A percentile compares a stretch with the other conserved stretches of the same genome.
These are phyloP conservation scores for Fusarium luffae DNA, from an alignment of 2,329 filamentous ascomycete genomes.

Conservation along the genomic window DNA sequence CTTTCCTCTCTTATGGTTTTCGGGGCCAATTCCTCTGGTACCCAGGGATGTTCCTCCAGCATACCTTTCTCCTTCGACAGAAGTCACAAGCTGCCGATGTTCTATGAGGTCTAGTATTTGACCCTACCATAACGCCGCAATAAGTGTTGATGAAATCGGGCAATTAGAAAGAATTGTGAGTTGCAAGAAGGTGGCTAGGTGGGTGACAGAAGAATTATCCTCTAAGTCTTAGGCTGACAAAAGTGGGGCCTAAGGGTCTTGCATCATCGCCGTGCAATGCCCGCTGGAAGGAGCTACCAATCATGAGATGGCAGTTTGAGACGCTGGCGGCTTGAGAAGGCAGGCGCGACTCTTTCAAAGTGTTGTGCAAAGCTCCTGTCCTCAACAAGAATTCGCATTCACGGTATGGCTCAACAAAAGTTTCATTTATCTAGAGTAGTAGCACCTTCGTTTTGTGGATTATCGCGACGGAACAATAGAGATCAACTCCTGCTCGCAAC, in stretches of 20 bases:
- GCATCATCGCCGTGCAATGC: background rate
- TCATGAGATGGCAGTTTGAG: no score
- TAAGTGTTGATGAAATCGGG: background rate
- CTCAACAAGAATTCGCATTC: no score
- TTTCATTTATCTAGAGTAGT: background rate
- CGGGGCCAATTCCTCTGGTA: no score
- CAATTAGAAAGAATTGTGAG: no score
- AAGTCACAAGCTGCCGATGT: slow-evolving; percentile 35
- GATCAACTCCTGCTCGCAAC: background rate
- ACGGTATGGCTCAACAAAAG: no score
- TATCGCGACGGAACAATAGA: background rate
- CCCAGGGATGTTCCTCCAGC: no score
- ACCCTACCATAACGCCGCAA: background rate
- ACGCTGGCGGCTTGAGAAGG: background rate
- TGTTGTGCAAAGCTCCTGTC: no score
- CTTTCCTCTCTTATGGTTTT: no score
- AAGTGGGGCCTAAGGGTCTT: background rate
- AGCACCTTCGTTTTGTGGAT: accelerated
- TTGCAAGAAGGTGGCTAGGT: no score
- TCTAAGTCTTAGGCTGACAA: background rate
- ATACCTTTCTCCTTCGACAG: slow-evolving; percentile 38
- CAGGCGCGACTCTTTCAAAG: background rate
- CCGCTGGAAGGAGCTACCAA: background rate
- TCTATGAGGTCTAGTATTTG: background rate
- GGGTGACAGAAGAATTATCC: no score